These are phyloP conservation scores for Fusarium zealandicum DNA, from an alignment of 2,329 filamentous ascomycete species.

Conservation along the genomic window DNA sequence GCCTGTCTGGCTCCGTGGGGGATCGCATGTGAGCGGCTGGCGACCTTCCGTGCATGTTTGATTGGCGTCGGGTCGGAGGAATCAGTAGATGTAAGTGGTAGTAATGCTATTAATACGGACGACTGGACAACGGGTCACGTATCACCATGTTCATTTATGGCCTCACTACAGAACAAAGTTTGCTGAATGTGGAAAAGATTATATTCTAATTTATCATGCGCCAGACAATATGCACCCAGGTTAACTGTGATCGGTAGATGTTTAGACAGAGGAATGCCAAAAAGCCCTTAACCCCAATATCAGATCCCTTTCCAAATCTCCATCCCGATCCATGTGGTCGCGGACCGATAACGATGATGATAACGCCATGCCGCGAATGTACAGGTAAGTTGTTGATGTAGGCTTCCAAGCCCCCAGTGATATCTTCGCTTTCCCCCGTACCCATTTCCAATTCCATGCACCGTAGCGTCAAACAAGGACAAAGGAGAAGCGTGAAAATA, in stretches of 20 bases:
- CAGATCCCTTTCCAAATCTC: background rate
- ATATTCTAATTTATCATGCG: background rate
- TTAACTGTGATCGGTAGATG: slow-evolving; percentile 11
- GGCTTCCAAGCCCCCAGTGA: slow-evolving; percentile 24
- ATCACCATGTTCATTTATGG: background rate
- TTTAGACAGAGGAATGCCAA: slow-evolving; percentile 2
- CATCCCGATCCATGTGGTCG: slow-evolving; percentile 16
- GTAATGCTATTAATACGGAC: no score
- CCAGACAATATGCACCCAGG: background rate
- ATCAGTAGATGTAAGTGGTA: no score
- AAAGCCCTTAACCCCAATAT: background rate
- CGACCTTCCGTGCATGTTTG: slow-evolving; percentile 2
- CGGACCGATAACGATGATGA: slow-evolving; percentile 10
- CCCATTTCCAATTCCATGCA: slow-evolving; percentile 34
- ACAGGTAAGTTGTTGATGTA: slow-evolving; percentile 10
- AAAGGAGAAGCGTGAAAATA: slow-evolving; percentile 7
- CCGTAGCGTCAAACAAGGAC: slow-evolving; percentile 15
- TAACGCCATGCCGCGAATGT: slow-evolving; percentile 32
- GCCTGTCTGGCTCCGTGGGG: background rate
- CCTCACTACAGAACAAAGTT: background rate
- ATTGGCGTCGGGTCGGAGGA: background rate
- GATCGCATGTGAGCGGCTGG: slow-evolving; percentile 1
- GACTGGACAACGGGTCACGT: background rate
- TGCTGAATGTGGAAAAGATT: background rate
- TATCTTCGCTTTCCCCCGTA: slow-evolving; percentile 30